Evolutionary conservation across 768 basidiomycete genomes (phyloP).

Genomic region (Amanita exitialis): DNA sequence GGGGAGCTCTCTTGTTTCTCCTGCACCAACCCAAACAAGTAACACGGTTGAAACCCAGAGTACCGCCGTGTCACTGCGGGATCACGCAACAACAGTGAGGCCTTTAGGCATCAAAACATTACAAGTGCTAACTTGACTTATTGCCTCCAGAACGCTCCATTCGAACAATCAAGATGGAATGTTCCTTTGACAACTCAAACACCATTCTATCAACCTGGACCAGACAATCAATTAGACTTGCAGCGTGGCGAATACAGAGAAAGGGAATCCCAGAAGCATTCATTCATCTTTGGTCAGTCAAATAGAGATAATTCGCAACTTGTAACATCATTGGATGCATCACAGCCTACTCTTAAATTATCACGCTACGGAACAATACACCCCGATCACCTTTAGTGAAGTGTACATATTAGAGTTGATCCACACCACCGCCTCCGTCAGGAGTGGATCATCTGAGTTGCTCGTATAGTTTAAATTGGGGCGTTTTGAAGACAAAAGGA

Average conservation of each 20-base stretch:
- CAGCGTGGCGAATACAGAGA: neutral
- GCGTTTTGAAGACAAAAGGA: constrained; percentile 4
- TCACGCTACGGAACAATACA: neutral
- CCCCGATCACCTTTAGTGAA: neutral
- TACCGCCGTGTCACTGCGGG: neutral
- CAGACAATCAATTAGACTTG: neutral
- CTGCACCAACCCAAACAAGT: neutral
- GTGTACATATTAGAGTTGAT: neutral
- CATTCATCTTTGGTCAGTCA: neutral
- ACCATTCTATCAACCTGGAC: neutral
- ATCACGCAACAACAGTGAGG: neutral
- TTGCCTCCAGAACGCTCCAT: neutral
- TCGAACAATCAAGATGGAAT: neutral
- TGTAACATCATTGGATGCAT: neutral
- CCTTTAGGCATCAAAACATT: neutral
- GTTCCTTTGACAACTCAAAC: neutral
- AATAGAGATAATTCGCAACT: neutral
- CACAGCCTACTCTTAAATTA: neutral
- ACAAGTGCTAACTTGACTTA: neutral
- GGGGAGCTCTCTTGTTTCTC: neutral
- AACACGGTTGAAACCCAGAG: neutral
- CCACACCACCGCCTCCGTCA: neutral
- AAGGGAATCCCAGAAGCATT: neutral
- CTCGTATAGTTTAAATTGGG: constrained; percentile 4
- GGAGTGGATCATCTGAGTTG: constrained; percentile 1